Conservation (phyloP, 345 rosid species). For the Hypericum perforatum region DNA sequence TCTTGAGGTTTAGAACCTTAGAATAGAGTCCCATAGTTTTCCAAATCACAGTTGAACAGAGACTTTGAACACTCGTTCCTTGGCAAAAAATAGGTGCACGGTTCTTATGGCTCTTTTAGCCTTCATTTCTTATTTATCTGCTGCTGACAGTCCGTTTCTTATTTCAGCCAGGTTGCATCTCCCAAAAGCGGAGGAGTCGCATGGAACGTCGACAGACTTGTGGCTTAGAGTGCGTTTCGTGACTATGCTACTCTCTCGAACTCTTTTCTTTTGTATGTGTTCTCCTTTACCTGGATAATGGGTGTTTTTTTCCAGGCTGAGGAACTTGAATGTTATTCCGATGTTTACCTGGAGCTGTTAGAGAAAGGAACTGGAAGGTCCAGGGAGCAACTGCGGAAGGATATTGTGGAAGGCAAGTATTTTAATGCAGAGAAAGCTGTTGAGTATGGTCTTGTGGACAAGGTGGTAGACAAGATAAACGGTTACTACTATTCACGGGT, state of each 20-base stretch:
- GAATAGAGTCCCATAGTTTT: too few species aligned
- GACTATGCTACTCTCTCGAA: background rate
- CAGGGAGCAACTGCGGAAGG: constrained; percentile 65
- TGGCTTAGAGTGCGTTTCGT: constrained; percentile 56
- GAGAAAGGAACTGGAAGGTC: constrained; percentile 72
- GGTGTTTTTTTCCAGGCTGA: constrained; percentile 41
- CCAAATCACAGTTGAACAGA: too few species aligned
- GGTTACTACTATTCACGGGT: constrained; percentile 57
- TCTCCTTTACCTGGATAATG: constrained; percentile 4
- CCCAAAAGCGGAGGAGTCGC: constrained; percentile 67
- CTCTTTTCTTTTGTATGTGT: background rate
- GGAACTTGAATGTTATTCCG: constrained; percentile 66
- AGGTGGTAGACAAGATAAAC: constrained; percentile 48
- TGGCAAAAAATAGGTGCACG: too few species aligned
- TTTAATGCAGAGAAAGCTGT: constrained; percentile 61
- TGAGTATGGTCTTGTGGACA: constrained; percentile 84
- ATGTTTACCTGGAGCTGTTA: constrained; percentile 56
- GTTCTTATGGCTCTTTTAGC: constrained; percentile 1
- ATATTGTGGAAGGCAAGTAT: constrained; percentile 59
- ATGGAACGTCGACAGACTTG: constrained; percentile 76
- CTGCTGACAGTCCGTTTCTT: background rate
- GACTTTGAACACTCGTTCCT: too few species aligned
- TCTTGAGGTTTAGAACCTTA: too few species aligned
- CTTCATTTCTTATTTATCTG: background rate
- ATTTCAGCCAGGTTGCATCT: constrained; percentile 66